These are phyloP conservation scores for Colletotrichum sojae DNA, from an alignment of 2,329 filamentous ascomycete species.

Conservation along the genomic window DNA sequence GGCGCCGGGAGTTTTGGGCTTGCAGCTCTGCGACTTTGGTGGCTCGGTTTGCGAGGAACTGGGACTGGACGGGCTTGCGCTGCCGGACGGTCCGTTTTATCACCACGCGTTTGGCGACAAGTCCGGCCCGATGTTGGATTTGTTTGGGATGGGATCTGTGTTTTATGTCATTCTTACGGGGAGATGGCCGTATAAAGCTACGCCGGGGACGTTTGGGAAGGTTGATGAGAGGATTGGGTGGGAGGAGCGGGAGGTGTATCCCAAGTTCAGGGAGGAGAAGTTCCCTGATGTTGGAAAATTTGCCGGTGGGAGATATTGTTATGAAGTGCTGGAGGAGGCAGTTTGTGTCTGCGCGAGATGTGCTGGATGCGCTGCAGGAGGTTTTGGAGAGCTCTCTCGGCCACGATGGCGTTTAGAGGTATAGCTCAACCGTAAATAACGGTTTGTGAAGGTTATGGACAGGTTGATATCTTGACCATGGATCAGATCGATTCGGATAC, in stretches of 20 bases:
- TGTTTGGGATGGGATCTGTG: neutral
- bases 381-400: neutral
- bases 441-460: too few species aligned
- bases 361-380: neutral
- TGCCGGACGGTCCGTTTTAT: neutral
- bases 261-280: neutral
- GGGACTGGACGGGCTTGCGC: neutral
- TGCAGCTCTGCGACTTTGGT: neutral
- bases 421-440: too few species aligned
- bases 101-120: neutral
- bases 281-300: neutral
- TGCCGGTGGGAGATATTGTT: neutral
- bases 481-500: too few species aligned
- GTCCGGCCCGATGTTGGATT: neutral
- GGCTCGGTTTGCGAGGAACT: neutral
- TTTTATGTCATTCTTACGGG: neutral
- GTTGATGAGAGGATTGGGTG: neutral
- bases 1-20: too few species aligned
- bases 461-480: too few species aligned
- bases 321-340: neutral
- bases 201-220: neutral
- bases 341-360: neutral
- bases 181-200: neutral
- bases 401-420: neutral
- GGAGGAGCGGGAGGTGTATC: neutral